A percentile compares a stretch with the other conserved stretches of the same genome.
Evolutionary conservation across 257 asterid genomes (phyloP).

Genomic region (Primulina tabacum): DNA sequence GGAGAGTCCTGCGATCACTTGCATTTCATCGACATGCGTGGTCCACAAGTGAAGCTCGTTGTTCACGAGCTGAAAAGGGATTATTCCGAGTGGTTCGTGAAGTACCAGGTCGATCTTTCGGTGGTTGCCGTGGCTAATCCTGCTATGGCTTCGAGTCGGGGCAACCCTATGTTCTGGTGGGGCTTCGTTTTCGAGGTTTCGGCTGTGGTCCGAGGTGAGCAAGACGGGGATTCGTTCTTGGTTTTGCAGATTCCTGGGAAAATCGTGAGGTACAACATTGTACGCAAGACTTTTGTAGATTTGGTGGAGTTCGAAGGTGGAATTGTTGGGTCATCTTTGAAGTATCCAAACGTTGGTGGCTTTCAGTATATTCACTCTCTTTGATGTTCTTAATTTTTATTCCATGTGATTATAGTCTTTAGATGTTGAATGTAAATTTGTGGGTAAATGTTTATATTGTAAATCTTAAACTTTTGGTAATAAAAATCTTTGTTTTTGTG

Average conservation of each 20-base stretch:
- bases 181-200: not conserved
- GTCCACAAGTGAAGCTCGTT: not conserved
- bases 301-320: slow-evolving; percentile 11
- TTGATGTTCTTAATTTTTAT: not conserved
- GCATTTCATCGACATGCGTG: slow-evolving; percentile 21
- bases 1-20: slow-evolving; percentile 35
- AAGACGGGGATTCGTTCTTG: slow-evolving; percentile 5
- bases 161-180: not conserved
- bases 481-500: too few species aligned
- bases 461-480: too few species aligned
- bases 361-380: slow-evolving; percentile 17
- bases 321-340: not conserved
- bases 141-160: not conserved
- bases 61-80: slow-evolving; percentile 32
- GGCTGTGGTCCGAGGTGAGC: not conserved
- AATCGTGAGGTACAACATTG: not conserved
- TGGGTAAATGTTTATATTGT: too few species aligned
- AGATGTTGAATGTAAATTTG: too few species aligned
- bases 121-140: not conserved
- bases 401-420: too few species aligned
- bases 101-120: slow-evolving; percentile 26
- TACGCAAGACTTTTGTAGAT: not conserved
- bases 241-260: slow-evolving; percentile 11
- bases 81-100: slow-evolving; percentile 35
- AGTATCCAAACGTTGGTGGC: not conserved